phyloP scores from a whole-genome alignment of 306 rosid genomes.

The Abrus precatorius region DNA sequence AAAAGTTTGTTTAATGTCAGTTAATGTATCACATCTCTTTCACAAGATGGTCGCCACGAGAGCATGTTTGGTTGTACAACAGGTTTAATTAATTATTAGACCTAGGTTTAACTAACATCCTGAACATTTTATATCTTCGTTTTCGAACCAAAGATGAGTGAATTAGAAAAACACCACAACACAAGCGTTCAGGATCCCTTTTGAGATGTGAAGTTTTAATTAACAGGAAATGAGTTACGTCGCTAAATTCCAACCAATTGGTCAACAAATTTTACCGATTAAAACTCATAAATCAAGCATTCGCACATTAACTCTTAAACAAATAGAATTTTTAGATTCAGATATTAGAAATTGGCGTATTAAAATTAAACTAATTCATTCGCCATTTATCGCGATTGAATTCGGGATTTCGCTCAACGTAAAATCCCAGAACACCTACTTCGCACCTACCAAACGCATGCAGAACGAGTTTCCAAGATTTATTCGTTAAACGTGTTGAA shows the following conservation, averaged over 20 bases:
- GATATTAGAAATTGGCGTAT: background rate
- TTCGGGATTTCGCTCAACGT: slow-evolving; percentile 31
- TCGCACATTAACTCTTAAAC: background rate
- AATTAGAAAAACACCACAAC: background rate
- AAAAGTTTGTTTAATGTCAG: background rate
- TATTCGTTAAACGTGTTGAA: background rate
- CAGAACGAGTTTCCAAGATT: background rate
- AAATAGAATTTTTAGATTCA: background rate
- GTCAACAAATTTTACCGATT: background rate
- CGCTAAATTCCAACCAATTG: background rate
- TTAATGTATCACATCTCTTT: background rate
- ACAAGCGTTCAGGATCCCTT: background rate
- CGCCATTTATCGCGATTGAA: background rate
- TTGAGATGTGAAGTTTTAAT: background rate
- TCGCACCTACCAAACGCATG: background rate
- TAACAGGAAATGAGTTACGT: background rate
- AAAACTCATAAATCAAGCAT: background rate
- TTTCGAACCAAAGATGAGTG: background rate
- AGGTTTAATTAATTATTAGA: background rate
- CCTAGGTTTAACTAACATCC: background rate
- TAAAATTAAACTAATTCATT: background rate
- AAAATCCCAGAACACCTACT: slow-evolving; percentile 12
- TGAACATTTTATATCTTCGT: background rate
- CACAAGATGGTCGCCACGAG: background rate
- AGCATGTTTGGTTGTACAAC: background rate